Evolutionary conservation across 768 basidiomycete species (phyloP).

Genomic region (Lentinula guzmanii): DNA sequence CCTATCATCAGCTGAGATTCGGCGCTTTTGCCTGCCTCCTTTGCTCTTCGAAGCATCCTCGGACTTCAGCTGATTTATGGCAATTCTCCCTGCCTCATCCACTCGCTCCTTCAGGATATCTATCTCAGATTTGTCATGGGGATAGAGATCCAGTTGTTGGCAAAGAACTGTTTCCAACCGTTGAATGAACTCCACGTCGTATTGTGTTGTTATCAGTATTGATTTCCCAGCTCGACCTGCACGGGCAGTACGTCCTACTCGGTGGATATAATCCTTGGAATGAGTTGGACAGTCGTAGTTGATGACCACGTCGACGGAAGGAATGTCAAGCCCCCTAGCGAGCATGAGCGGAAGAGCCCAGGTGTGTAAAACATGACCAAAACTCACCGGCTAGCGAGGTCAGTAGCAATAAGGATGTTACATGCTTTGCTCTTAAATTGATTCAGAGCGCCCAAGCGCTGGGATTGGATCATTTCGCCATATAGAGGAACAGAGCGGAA

Average conservation of each 20-base stretch:
- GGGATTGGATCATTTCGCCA: constrained; percentile 66
- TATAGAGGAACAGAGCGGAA: constrained; percentile 75
- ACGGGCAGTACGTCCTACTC: constrained; percentile 95
- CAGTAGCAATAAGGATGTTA: constrained; percentile 67
- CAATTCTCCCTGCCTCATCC: constrained; percentile 63
- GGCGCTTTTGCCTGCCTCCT: too few relatives aligned
- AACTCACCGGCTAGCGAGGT: constrained; percentile 59
- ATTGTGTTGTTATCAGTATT: constrained; percentile 94
- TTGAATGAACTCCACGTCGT: constrained; percentile 94
- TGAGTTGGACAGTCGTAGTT: constrained; percentile 98
- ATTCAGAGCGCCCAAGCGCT: constrained; percentile 65
- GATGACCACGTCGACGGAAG: constrained; percentile 92
- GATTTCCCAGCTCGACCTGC: constrained; percentile 95
- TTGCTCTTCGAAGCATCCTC: too few relatives aligned
- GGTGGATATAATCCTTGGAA: constrained; percentile 98
- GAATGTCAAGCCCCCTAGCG: constrained; percentile 86
- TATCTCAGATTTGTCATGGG: constrained; percentile 83
- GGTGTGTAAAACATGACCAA: background rate
- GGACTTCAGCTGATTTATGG: background rate
- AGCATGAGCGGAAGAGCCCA: background rate
- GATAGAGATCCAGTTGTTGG: constrained; percentile 88
- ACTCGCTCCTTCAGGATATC: constrained; percentile 84
- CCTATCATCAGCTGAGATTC: too few relatives aligned
- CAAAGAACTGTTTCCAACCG: constrained; percentile 89
- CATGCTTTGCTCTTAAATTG: constrained; percentile 71